Conservation (phyloP, 1,139 yeast species). For the Arxiozyma slooffiae region DNA sequence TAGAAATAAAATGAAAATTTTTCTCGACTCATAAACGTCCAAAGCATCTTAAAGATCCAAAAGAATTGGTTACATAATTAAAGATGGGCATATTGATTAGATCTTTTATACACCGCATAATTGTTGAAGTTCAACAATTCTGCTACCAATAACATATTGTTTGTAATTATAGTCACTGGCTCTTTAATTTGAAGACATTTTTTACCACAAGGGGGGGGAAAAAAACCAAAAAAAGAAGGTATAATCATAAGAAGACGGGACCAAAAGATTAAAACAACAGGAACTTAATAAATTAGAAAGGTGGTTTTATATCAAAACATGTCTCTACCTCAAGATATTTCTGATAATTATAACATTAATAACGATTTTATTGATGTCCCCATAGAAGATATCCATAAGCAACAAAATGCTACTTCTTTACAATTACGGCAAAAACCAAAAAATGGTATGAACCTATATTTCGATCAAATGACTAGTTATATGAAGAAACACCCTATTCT, state of each 20-base stretch:
- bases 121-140: background rate
- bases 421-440: background rate
- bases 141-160: background rate
- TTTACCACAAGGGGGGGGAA: too few relatives aligned
- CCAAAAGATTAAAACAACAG: background rate
- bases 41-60: too few relatives aligned
- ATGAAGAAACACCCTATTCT: constrained; percentile 71
- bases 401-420: background rate
- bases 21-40: background rate
- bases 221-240: too few relatives aligned
- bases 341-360: background rate
- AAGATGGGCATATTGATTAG: too few relatives aligned
- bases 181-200: background rate
- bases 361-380: background rate
- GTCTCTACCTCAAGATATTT: too few relatives aligned
- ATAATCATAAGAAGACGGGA: background rate
- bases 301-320: background rate
- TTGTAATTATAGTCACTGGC: background rate
- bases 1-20: too few relatives aligned
- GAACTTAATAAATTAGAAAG: background rate
- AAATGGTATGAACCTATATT: constrained; percentile 48
- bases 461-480: constrained; percentile 53
- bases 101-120: too few relatives aligned
- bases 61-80: too few relatives aligned
- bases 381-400: background rate